Evolutionary conservation across 768 basidiomycete genomes (phyloP).

Genomic region (Pisolithus orientalis): DNA sequence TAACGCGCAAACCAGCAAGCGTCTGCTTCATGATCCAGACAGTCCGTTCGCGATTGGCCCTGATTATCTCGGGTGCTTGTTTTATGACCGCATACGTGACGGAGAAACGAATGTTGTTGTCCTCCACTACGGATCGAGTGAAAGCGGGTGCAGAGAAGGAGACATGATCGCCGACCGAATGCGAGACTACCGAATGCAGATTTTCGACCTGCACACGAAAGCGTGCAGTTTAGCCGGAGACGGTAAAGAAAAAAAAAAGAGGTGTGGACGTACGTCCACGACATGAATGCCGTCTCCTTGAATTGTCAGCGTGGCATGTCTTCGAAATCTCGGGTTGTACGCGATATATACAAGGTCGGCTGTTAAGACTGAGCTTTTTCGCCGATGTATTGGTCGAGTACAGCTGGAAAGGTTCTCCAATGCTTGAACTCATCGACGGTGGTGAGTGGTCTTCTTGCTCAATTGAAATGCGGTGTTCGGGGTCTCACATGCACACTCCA

Average conservation of each 20-base stretch:
- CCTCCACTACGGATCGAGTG: conserved; percentile 31
- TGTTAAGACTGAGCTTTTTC: background rate
- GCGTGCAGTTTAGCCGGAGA: background rate
- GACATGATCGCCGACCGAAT: conserved; percentile 63
- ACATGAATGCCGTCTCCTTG: conserved; percentile 75
- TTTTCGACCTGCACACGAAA: conserved; percentile 45
- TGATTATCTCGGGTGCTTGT: conserved; percentile 38
- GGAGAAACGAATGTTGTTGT: conserved; percentile 28
- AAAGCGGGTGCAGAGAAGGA: conserved; percentile 56
- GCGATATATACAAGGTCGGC: conserved; percentile 16
- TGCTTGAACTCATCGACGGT: conserved; percentile 23
- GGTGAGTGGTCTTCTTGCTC: conserved; percentile 4
- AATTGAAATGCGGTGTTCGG: conserved; percentile 16
- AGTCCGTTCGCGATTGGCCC: conserved; percentile 39
- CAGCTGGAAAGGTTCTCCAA: conserved; percentile 26
- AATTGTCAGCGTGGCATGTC: conserved; percentile 59
- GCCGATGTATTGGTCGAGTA: conserved; percentile 18
- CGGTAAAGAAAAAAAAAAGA: conserved; percentile 7
- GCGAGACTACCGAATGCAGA: conserved; percentile 60
- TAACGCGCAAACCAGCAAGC: conserved; percentile 28
- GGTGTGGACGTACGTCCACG: conserved; percentile 47
- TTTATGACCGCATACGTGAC: conserved; percentile 53
- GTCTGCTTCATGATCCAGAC: conserved; percentile 61
- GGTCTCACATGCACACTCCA: background rate
- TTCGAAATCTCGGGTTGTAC: conserved; percentile 31